These are phyloP conservation scores for Ustilago curta DNA, from an alignment of 1,284 basidiomycete species.

Conservation along the genomic window DNA sequence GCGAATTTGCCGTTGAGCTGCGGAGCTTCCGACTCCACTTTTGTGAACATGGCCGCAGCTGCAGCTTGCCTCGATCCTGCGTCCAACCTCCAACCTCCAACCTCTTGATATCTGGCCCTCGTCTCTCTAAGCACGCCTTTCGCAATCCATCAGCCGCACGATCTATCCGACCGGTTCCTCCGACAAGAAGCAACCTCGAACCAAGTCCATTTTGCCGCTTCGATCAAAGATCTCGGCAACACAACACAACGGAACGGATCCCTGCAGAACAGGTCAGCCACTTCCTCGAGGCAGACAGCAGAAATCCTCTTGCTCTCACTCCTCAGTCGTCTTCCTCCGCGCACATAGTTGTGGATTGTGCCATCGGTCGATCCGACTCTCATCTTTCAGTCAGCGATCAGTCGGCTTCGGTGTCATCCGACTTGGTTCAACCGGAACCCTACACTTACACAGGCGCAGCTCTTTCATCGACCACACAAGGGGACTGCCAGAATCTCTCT, in stretches of 20 bases:
- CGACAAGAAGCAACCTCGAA: neutral
- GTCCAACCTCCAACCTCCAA: slow-evolving; percentile 4
- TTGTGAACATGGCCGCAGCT: slow-evolving; percentile 20
- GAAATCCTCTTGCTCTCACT: too few relatives aligned
- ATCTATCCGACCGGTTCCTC: neutral
- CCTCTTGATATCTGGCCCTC: neutral
- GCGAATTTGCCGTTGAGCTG: slow-evolving; percentile 9
- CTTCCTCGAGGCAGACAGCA: neutral
- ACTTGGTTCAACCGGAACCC: neutral
- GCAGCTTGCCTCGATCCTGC: slow-evolving; percentile 24
- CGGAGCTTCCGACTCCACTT: slow-evolving; percentile 31
- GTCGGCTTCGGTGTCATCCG: neutral
- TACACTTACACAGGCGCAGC: neutral
- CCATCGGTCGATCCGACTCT: neutral
- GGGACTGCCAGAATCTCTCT: neutral
- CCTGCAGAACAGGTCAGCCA: neutral
- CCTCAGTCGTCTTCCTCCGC: neutral
- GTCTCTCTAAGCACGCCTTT: neutral
- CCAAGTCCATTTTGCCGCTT: neutral
- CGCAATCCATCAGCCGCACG: neutral
- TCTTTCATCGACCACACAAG: neutral
- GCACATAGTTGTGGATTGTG: neutral
- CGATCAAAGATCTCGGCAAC: neutral
- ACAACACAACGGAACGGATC: neutral
- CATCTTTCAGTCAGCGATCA: neutral